A percentile compares a stretch with the other conserved stretches of the same genome.
These are phyloP conservation scores for Arctium minus DNA, from an alignment of 129 eudicot genomes.

Conservation along the genomic window DNA sequence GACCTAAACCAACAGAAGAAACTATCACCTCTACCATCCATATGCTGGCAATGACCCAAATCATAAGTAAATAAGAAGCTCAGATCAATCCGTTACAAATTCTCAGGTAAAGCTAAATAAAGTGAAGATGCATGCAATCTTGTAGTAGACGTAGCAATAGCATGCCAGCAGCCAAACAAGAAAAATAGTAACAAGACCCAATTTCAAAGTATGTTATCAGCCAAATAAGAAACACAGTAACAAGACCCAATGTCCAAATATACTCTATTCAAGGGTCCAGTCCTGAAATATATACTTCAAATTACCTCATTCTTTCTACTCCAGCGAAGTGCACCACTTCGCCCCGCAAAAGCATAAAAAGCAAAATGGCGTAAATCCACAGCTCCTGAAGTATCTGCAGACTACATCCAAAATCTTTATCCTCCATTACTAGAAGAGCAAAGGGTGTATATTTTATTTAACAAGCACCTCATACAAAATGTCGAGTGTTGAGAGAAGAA, in stretches of 20 bases:
- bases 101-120: background rate
- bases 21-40: background rate
- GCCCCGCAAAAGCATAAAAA: conserved; percentile 91
- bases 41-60: background rate
- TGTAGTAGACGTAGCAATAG: background rate
- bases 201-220: background rate
- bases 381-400: conserved; percentile 52
- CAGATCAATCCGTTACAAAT: background rate
- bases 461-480: conserved; percentile 2
- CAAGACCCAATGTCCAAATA: background rate
- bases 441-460: background rate
- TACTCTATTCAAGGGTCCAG: background rate
- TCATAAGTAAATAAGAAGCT: background rate
- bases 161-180: background rate
- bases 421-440: background rate
- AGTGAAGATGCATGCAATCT: background rate
- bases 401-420: conserved; percentile 38
- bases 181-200: background rate
- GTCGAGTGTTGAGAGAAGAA: background rate
- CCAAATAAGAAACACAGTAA: background rate
- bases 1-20: background rate
- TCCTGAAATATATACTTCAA: background rate
- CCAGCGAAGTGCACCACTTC: conserved; percentile 88
- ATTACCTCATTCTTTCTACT: conserved; percentile 83
- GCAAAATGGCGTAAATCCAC: conserved; percentile 94